phyloP scores from a whole-genome alignment of 108 stramenopile genomes.

The Pseudonitzschia multistriata region DNA sequence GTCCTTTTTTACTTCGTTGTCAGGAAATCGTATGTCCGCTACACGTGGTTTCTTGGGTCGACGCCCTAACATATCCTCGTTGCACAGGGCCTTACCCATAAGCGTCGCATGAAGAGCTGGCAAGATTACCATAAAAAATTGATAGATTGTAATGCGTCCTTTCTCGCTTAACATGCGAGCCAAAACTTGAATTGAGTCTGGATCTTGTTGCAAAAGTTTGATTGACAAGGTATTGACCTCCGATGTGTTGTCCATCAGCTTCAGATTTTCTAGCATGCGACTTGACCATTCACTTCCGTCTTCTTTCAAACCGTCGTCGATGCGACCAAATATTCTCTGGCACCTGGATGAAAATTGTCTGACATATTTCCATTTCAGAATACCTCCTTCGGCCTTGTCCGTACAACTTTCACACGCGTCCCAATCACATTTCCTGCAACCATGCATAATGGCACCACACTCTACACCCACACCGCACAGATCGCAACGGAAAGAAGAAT shows the following conservation, averaged over 20 bases:
- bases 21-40: not conserved
- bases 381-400: constrained; percentile 48
- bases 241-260: constrained; percentile 8
- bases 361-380: constrained; percentile 40
- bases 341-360: constrained; percentile 27
- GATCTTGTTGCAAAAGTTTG: constrained; percentile 27
- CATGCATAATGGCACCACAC: constrained; percentile 46
- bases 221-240: constrained; percentile 23
- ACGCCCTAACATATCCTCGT: not conserved
- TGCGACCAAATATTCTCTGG: constrained; percentile 10
- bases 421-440: constrained; percentile 57
- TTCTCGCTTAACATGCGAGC: constrained; percentile 20
- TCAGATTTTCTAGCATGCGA: constrained; percentile 12
- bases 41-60: constrained; percentile 32
- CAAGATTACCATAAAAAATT: constrained; percentile 40
- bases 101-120: constrained; percentile 43
- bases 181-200: constrained; percentile 27
- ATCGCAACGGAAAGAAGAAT: constrained; percentile 55
- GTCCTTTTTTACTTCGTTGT: constrained; percentile 1
- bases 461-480: constrained; percentile 55
- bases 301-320: constrained; percentile 2
- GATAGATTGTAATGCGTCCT: constrained; percentile 39
- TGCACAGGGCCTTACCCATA: constrained; percentile 5
- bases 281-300: constrained; percentile 9
- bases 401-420: constrained; percentile 52